Conservation (phyloP, 2,329 filamentous ascomycete species). For the Fusarium caatingaense region DNA sequence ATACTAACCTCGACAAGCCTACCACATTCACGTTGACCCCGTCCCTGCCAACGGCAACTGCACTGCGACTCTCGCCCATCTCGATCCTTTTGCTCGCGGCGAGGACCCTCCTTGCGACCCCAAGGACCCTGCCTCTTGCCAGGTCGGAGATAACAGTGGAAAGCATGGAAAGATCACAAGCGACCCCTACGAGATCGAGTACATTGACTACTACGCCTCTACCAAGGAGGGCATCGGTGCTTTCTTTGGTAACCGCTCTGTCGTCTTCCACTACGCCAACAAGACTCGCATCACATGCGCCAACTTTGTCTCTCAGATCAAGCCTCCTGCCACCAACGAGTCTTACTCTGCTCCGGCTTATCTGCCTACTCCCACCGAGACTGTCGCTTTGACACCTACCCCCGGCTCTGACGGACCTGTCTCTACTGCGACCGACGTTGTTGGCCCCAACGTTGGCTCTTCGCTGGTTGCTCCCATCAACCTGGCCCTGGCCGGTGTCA, state of each 20-base stretch:
- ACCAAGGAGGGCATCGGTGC: slow-evolving; percentile 61
- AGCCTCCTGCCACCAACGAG: slow-evolving; percentile 19
- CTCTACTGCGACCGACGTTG: slow-evolving; percentile 22
- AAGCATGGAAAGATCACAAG: slow-evolving; percentile 73
- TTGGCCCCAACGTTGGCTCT: slow-evolving; percentile 32
- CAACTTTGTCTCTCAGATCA: slow-evolving; percentile 61
- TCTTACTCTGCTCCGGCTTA: slow-evolving; percentile 35
- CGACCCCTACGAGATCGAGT: slow-evolving; percentile 62
- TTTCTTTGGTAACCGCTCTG: slow-evolving; percentile 73
- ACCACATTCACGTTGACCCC: slow-evolving; percentile 76
- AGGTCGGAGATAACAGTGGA: slow-evolving; percentile 81
- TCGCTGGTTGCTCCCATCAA: slow-evolving; percentile 24
- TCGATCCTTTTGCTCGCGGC: slow-evolving; percentile 76
- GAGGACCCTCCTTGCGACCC: slow-evolving; percentile 71
- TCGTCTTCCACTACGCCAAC: slow-evolving; percentile 73
- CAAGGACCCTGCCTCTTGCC: slow-evolving; percentile 70
- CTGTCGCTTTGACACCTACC: slow-evolving; percentile 26
- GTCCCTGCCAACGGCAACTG: slow-evolving; percentile 78
- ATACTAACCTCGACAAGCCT: slow-evolving; percentile 59
- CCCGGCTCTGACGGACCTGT: slow-evolving; percentile 13
- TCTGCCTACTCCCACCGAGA: slow-evolving; percentile 38
- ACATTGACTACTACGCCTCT: slow-evolving; percentile 69
- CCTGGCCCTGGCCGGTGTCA: slow-evolving; percentile 27
- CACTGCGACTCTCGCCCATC: slow-evolving; percentile 72
- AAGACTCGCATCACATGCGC: slow-evolving; percentile 73